These are phyloP conservation scores for Curvularia hawaiiensis DNA, from an alignment of 2,329 filamentous ascomycete genomes.

Conservation along the genomic window DNA sequence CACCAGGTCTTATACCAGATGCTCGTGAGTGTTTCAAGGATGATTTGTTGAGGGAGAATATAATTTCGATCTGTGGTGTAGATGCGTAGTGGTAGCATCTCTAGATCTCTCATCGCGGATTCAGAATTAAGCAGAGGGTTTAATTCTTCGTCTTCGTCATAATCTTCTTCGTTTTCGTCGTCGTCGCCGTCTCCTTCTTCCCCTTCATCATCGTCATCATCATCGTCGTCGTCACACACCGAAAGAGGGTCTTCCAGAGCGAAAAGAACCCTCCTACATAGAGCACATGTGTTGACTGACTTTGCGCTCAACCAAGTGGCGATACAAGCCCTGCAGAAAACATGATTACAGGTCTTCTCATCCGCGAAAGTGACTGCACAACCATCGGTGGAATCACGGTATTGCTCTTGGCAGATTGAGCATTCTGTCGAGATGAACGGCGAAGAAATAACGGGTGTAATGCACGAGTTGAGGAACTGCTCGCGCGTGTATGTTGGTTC, in stretches of 20 bases:
- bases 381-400: not conserved
- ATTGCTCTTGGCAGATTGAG: slow-evolving; percentile 6
- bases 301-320: not conserved
- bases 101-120: not conserved
- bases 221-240: not conserved
- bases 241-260: not conserved
- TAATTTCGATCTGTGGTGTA: not conserved
- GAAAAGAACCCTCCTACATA: slow-evolving; percentile 5
- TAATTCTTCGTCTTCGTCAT: not conserved
- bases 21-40: not conserved
- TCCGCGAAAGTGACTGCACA: slow-evolving; percentile 3
- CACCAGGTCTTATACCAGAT: not conserved
- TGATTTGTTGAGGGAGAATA: not conserved
- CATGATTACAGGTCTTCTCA: slow-evolving; percentile 5
- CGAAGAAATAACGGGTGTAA: not conserved
- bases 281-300: slow-evolving; percentile 1
- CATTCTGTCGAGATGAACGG: not conserved
- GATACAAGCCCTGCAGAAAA: slow-evolving; percentile 7
- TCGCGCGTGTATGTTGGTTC: not conserved
- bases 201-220: not conserved
- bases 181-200: not conserved
- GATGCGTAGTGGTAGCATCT: not conserved
- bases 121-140: not conserved
- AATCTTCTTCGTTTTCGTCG: not conserved
- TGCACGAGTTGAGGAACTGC: slow-evolving; percentile 1